Evolutionary conservation across 305 asterid species (phyloP).

Genomic region (Andrographis paniculata): DNA sequence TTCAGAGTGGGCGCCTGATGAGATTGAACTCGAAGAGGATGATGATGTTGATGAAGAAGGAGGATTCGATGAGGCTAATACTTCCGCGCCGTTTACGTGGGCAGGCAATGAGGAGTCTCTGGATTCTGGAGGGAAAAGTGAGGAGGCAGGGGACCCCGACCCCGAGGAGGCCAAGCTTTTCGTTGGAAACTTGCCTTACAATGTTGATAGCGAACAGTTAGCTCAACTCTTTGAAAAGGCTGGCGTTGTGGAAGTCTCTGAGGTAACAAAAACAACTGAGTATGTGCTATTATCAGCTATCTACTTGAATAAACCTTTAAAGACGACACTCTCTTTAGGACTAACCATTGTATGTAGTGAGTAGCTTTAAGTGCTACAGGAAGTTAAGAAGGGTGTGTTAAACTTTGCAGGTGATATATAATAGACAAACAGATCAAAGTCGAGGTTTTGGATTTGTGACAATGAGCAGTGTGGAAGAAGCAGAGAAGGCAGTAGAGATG

Average conservation of each 20-base stretch:
- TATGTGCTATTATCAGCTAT: not conserved
- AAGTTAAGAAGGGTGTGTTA: slow-evolving; percentile 6
- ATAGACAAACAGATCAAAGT: slow-evolving; percentile 80
- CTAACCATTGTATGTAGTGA: no score
- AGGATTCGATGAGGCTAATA: no score
- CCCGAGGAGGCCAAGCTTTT: slow-evolving; percentile 83
- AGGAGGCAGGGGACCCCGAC: slow-evolving; percentile 17
- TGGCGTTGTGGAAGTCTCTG: slow-evolving; percentile 91
- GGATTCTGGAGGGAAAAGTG: slow-evolving; percentile 22
- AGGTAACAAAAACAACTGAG: slow-evolving; percentile 33
- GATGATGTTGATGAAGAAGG: slow-evolving; percentile 13
- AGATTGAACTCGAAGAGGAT: slow-evolving; percentile 8
- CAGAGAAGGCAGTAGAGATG: slow-evolving; percentile 77
- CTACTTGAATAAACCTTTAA: not conserved
- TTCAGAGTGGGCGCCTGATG: slow-evolving; percentile 34
- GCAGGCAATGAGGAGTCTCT: slow-evolving; percentile 16
- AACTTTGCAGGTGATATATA: slow-evolving; percentile 61
- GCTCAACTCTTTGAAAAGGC: slow-evolving; percentile 71
- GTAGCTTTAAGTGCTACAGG: not conserved
- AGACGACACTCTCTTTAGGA: not conserved
- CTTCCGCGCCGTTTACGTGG: slow-evolving; percentile 14
- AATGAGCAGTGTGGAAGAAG: slow-evolving; percentile 81
- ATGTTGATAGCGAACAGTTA: slow-evolving; percentile 58
- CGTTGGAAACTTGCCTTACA: slow-evolving; percentile 88
- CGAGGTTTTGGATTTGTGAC: slow-evolving; percentile 95